These are phyloP conservation scores for Alisma plantagoaquatica DNA, from an alignment of 106 monocot species.

Conservation along the genomic window DNA sequence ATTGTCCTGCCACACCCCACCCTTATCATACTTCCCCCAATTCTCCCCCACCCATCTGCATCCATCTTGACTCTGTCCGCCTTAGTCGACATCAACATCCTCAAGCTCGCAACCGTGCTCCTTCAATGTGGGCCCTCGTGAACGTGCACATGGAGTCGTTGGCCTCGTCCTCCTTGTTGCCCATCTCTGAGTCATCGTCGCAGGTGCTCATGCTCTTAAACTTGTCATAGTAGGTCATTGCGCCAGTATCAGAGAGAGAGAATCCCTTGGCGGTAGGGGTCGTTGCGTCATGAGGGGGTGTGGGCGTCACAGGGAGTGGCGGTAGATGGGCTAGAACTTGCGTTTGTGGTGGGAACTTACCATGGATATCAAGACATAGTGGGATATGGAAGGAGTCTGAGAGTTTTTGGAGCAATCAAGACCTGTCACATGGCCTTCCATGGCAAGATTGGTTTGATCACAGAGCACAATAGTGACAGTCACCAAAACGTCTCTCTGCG, in stretches of 20 bases:
- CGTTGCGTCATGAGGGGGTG: constrained; percentile 14
- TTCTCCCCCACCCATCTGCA: constrained; percentile 7
- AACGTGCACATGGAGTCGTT: constrained; percentile 61
- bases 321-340: constrained; percentile 31
- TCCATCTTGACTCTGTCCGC: constrained; percentile 33
- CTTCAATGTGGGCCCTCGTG: constrained; percentile 54
- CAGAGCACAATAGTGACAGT: too few species aligned
- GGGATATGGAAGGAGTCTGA: constrained; percentile 58
- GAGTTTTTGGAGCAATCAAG: constrained; percentile 59
- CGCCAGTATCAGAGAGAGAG: constrained; percentile 40
- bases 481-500: too few species aligned
- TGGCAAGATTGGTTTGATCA: constrained; percentile 7
- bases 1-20: constrained; percentile 4
- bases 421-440: constrained; percentile 49
- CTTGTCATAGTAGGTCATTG: constrained; percentile 47
- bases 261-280: constrained; percentile 18
- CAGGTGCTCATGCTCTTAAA: constrained; percentile 44
- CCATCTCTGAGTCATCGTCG: constrained; percentile 39
- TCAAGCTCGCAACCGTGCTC: constrained; percentile 10
- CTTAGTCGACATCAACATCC: constrained; percentile 56
- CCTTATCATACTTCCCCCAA: constrained; percentile 8
- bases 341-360: constrained; percentile 56
- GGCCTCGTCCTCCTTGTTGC: constrained; percentile 41
- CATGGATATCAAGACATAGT: constrained; percentile 49
- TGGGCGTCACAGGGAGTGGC: too few species aligned